Conservation (phyloP, 805 yeast species). For the Sugiyamaella marilandica region DNA sequence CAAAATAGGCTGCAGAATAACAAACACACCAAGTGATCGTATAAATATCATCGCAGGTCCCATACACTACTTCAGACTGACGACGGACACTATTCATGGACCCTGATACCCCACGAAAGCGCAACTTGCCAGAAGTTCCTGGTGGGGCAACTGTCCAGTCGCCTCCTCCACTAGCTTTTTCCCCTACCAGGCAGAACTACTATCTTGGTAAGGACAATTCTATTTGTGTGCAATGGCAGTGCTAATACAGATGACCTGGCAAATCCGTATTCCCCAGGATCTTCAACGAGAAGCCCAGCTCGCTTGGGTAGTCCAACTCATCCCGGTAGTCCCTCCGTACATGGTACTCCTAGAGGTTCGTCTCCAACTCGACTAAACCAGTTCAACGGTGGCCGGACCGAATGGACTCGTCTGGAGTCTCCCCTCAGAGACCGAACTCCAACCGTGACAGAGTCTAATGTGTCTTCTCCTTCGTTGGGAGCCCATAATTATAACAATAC, state of each 20-base stretch:
- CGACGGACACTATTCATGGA: not conserved
- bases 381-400: conserved; percentile 53
- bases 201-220: conserved; percentile 15
- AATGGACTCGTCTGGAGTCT: conserved; percentile 63
- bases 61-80: not conserved
- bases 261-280: conserved; percentile 15
- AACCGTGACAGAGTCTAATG: not conserved
- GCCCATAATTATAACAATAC: conserved; percentile 2
- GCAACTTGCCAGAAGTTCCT: conserved; percentile 20
- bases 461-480: conserved; percentile 6
- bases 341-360: conserved; percentile 18
- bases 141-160: conserved; percentile 1
- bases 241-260: conserved; percentile 20
- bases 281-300: conserved; percentile 12
- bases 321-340: conserved; percentile 15
- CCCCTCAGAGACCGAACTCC: conserved; percentile 39
- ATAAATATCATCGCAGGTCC: not conserved
- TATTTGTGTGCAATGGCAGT: not conserved
- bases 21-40: not conserved
- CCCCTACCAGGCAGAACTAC: conserved; percentile 20
- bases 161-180: conserved; percentile 11
- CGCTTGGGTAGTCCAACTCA: conserved; percentile 3
- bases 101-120: conserved; percentile 3
- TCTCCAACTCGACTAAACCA: conserved; percentile 24
- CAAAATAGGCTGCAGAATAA: not conserved